Evolutionary conservation across 306 rosid species (phyloP), one percentile per base, ranked within the genome.

Genomic region (Cucurbita maxima): DNA sequence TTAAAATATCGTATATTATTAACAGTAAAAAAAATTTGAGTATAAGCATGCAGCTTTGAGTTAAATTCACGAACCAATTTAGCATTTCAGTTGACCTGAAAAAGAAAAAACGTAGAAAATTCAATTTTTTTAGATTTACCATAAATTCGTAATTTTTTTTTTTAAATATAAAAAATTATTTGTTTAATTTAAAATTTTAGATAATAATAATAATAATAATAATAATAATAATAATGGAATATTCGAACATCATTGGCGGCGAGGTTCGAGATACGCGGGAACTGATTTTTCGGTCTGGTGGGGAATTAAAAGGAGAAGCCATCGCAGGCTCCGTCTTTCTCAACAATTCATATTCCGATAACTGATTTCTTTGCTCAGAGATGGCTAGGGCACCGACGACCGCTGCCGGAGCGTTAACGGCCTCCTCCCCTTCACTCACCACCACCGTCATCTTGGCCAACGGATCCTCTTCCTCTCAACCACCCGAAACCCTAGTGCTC

Each of bases 401-500:
- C 72, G 45, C 73, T 43, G 25, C 73, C 47, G 71, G 78, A 75
- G 43, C 73, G 18, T 10, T 75, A 8, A 50, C 63, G n/a, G 63
- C 78, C 4, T 62, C 72, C 6, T 63, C 78, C 30, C 78, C 78
- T 44, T 61, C 78, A 8, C 12, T 81, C 41, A 79, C 86, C 30
- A 82, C 86, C 36, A 87, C 93, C 64, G 60, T 88, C 59, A 86
- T 87, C 85, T 82, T 88, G 20, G 57, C 77, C 72, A 66, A 43
- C 18, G 76, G 91, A 34, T 85, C 88, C 8, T 78, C 86, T 43
- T 74, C 88, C 43, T 75, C 81, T 3, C 84, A 81, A 19, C 81
- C 70, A 5, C 71, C 82, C 3, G 86, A 84, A 77, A 84, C 88
- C 44, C 86, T 92, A 73, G 84, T 87, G 48, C 82, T 92, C 63